A percentile compares a stretch with the other conserved stretches of the same genome.
phyloP scores from a whole-genome alignment of 805 yeast species.

The Hanseniaspora thailandica region DNA sequence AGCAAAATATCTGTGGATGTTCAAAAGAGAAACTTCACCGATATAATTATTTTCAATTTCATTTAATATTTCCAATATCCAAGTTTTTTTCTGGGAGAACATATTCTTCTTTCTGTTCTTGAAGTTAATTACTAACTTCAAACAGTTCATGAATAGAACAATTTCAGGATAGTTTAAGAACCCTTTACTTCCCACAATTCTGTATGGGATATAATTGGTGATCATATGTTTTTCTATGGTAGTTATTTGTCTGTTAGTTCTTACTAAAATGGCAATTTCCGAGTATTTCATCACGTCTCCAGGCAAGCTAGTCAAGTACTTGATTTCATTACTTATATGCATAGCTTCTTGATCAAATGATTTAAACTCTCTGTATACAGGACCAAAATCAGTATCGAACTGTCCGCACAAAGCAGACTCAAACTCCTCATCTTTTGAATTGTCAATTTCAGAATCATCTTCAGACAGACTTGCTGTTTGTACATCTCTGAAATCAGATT shows the following conservation, averaged over 20 bases:
- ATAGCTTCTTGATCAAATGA: slow-evolving; percentile 45
- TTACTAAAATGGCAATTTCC: slow-evolving; percentile 63
- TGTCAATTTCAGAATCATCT: slow-evolving; percentile 30
- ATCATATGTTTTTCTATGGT: slow-evolving; percentile 54
- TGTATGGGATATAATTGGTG: slow-evolving; percentile 47
- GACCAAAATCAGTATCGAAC: slow-evolving; percentile 32
- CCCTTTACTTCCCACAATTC: slow-evolving; percentile 58
- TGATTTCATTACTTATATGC: slow-evolving; percentile 46
- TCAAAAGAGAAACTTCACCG: slow-evolving; percentile 3
- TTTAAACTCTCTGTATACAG: slow-evolving; percentile 34
- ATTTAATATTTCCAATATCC: slow-evolving; percentile 6
- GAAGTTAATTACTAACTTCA: slow-evolving; percentile 39
- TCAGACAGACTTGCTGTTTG: slow-evolving; percentile 37
- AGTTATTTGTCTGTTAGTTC: slow-evolving; percentile 53
- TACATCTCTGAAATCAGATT: slow-evolving; percentile 17
- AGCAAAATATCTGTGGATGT: slow-evolving; percentile 3
- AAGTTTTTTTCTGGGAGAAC: background rate
- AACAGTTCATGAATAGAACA: slow-evolving; percentile 45
- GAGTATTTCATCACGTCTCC: slow-evolving; percentile 33
- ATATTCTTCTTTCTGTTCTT: background rate
- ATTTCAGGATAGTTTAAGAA: slow-evolving; percentile 75
- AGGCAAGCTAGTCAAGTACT: slow-evolving; percentile 37
- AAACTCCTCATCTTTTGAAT: slow-evolving; percentile 23
- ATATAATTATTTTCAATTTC: slow-evolving; percentile 5
- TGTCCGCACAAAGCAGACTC: slow-evolving; percentile 36